Percentiles rank a stretch among this genome's conserved stretches.
These are phyloP conservation scores for Mycena amicta DNA, from an alignment of 768 basidiomycete genomes.

Conservation along the genomic window DNA sequence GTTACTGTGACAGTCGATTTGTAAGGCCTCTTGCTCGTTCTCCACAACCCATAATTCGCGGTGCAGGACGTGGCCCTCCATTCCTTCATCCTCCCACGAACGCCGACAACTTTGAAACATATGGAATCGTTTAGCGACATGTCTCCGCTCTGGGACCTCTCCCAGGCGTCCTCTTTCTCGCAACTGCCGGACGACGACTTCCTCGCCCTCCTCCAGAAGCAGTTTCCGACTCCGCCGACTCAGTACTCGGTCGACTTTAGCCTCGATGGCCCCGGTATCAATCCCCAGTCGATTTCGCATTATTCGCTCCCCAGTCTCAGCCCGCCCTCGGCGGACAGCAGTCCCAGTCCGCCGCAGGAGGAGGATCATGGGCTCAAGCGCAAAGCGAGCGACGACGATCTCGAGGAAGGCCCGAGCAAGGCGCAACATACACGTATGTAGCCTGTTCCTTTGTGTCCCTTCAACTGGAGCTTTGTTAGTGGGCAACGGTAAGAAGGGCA, in stretches of 20 bases:
- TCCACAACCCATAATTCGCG: neutral
- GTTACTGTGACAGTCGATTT: neutral
- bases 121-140: conserved; percentile 57
- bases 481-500: conserved; percentile 28
- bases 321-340: conserved; percentile 75
- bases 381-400: conserved; percentile 70
- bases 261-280: conserved; percentile 45
- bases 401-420: conserved; percentile 64
- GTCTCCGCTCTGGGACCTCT: conserved; percentile 68
- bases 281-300: conserved; percentile 60
- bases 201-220: conserved; percentile 74
- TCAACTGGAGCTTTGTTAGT: conserved; percentile 12
- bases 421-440: conserved; percentile 61
- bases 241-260: conserved; percentile 22
- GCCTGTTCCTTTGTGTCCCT: neutral
- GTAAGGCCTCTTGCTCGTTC: neutral
- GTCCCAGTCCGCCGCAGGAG: conserved; percentile 72
- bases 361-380: conserved; percentile 65
- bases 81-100: neutral
- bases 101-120: neutral
- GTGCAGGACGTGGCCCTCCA: neutral
- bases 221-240: conserved; percentile 48
- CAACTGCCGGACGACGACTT: conserved; percentile 77
- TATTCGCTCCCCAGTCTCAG: conserved; percentile 54
- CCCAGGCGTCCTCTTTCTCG: conserved; percentile 59